phyloP scores from a whole-genome alignment of 2,329 filamentous ascomycete genomes.

The Pseudocercospora musae region DNA sequence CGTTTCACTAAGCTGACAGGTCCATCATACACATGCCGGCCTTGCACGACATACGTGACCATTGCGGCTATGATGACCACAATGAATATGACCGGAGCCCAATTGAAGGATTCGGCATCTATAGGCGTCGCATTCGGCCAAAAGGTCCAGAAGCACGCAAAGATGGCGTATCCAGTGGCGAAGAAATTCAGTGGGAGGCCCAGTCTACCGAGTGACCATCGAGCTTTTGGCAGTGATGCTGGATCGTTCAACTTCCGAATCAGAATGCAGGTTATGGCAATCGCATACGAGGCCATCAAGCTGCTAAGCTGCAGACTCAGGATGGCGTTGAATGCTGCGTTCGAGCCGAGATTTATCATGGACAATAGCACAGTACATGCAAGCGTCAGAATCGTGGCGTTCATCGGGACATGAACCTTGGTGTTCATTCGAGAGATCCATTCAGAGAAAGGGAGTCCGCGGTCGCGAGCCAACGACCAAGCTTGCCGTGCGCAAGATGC shows the following conservation, averaged over 20 bases:
- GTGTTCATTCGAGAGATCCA: constrained; percentile 22
- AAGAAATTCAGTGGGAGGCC: constrained; percentile 18
- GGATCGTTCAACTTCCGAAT: constrained; percentile 19
- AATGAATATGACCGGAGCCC: constrained; percentile 21
- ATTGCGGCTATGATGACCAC: constrained; percentile 18
- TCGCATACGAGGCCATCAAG: constrained; percentile 23
- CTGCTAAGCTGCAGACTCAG: constrained; percentile 19
- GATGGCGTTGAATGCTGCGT: constrained; percentile 24
- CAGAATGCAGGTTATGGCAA: constrained; percentile 24
- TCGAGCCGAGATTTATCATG: constrained; percentile 22
- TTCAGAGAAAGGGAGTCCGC: constrained; percentile 16
- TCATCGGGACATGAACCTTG: constrained; percentile 18
- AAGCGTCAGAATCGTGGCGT: constrained; percentile 19
- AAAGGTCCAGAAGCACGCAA: constrained; percentile 24
- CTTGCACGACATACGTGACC: constrained; percentile 21
- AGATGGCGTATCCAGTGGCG: constrained; percentile 16
- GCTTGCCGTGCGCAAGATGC: constrained; percentile 23
- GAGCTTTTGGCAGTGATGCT: constrained; percentile 21
- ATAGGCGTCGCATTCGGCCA: constrained; percentile 21
- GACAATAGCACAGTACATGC: constrained; percentile 18
- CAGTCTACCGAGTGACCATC: constrained; percentile 24
- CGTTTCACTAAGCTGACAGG: constrained; percentile 21
- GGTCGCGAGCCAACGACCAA: constrained; percentile 21
- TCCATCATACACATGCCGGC: constrained; percentile 19
- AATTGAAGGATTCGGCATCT: constrained; percentile 18